phyloP scores from a whole-genome alignment of 2,329 filamentous ascomycete genomes.

The Pleoardoris graminearum region DNA sequence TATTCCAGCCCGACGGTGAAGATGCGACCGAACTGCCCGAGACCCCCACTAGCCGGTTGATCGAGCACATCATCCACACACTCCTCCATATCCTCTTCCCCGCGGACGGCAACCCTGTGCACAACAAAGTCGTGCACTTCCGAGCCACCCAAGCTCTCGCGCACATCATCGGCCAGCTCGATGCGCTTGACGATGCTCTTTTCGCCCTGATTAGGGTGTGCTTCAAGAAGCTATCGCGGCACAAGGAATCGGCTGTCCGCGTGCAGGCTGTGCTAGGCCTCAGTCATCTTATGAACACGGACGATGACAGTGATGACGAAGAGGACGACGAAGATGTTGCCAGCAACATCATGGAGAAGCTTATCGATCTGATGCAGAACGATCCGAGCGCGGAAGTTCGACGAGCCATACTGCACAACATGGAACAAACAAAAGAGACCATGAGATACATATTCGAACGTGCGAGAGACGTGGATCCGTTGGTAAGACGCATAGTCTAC shows the following conservation, averaged over 20 bases:
- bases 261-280: constrained; percentile 90
- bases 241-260: constrained; percentile 91
- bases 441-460: constrained; percentile 87
- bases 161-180: constrained; percentile 88
- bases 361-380: constrained; percentile 87
- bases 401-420: constrained; percentile 81
- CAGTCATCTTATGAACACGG: constrained; percentile 75
- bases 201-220: constrained; percentile 81
- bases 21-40: constrained; percentile 74
- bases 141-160: constrained; percentile 87
- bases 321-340: constrained; percentile 69
- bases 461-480: constrained; percentile 83
- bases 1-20: constrained; percentile 57
- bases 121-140: constrained; percentile 92
- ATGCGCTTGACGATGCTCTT: constrained; percentile 87
- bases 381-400: constrained; percentile 93
- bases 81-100: constrained; percentile 69
- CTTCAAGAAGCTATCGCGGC: constrained; percentile 81
- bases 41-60: constrained; percentile 81
- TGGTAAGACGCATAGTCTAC: constrained; percentile 84
- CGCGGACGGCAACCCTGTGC: constrained; percentile 56
- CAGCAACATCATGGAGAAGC: constrained; percentile 75
- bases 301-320: constrained; percentile 65
- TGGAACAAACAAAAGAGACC: constrained; percentile 82
- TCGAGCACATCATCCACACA: constrained; percentile 71